A percentile compares a stretch with the other conserved stretches of the same genome.
phyloP scores from a whole-genome alignment of 1,139 yeast genomes.

The Arxiozyma bovina region DNA sequence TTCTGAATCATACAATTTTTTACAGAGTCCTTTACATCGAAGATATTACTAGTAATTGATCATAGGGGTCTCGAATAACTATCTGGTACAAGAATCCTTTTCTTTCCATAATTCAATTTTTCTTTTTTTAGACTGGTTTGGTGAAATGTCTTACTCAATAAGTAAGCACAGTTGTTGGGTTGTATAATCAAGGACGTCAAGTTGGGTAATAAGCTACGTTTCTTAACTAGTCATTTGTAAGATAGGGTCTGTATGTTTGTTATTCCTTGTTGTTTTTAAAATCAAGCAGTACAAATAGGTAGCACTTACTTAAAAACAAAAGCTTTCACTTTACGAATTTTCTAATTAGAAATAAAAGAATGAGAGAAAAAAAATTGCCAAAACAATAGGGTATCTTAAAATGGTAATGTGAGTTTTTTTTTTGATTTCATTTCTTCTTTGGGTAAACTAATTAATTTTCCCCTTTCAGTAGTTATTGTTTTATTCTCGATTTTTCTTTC shows the following conservation, averaged over 20 bases:
- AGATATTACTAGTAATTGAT: neutral
- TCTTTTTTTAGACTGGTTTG: neutral
- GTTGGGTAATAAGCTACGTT: no score
- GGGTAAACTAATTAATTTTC: slow-evolving; percentile 5
- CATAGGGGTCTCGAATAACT: neutral
- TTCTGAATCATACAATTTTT: no score
- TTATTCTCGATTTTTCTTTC: neutral
- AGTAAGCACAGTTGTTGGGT: no score
- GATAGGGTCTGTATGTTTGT: neutral
- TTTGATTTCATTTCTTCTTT: neutral
- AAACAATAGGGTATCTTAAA: neutral
- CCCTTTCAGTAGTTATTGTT: neutral
- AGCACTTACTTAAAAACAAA: no score
- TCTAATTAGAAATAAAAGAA: neutral
- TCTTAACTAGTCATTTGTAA: no score
- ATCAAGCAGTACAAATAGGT: no score
- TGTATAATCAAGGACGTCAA: no score
- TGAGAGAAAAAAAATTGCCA: neutral
- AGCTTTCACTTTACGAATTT: no score
- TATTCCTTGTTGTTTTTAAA: no score
- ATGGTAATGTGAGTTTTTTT: neutral
- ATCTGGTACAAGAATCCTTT: neutral
- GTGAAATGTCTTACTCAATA: neutral
- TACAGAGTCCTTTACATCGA: neutral
- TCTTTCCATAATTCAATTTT: neutral